Conservation (phyloP, 1,284 basidiomycete species). For the Phenoliferia sp. region DNA sequence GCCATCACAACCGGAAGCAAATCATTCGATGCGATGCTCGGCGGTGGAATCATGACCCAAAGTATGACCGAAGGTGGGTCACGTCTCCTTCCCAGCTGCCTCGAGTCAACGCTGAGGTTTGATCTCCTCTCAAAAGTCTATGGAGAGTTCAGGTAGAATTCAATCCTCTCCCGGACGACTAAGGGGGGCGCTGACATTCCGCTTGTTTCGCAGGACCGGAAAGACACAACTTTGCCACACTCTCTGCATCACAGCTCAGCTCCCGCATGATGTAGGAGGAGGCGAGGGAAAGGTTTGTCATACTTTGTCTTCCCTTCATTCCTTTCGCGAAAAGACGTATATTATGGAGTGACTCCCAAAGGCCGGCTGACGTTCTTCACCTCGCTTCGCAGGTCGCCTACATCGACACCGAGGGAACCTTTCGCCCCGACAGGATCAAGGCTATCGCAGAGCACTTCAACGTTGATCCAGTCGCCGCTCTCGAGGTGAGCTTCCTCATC, state of each 20-base stretch:
- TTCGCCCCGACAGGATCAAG: conserved; percentile 82
- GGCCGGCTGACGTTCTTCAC: conserved; percentile 37
- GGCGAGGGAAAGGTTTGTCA: conserved; percentile 74
- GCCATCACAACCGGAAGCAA: conserved; percentile 84
- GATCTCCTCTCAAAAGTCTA: conserved; percentile 34
- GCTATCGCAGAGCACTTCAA: conserved; percentile 87
- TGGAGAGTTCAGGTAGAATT: conserved; percentile 41
- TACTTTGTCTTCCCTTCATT: neutral
- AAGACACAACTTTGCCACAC: conserved; percentile 92
- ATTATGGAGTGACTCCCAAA: no score
- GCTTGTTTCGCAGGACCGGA: conserved; percentile 51
- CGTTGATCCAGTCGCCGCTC: conserved; percentile 58
- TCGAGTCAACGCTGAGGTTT: neutral
- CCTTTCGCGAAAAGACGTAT: no score
- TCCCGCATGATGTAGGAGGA: conserved; percentile 82
- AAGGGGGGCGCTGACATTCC: neutral
- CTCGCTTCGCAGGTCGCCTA: neutral
- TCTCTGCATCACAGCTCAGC: conserved; percentile 79
- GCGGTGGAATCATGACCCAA: conserved; percentile 80
- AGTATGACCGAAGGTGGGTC: conserved; percentile 62
- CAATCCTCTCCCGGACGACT: no score
- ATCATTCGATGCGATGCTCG: conserved; percentile 60
- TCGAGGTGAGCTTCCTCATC: no score
- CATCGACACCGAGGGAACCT: conserved; percentile 62
- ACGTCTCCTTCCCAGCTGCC: neutral